phyloP scores from a whole-genome alignment of 2,329 filamentous ascomycete species.

The Gnomoniopsis smithogilvyi region DNA sequence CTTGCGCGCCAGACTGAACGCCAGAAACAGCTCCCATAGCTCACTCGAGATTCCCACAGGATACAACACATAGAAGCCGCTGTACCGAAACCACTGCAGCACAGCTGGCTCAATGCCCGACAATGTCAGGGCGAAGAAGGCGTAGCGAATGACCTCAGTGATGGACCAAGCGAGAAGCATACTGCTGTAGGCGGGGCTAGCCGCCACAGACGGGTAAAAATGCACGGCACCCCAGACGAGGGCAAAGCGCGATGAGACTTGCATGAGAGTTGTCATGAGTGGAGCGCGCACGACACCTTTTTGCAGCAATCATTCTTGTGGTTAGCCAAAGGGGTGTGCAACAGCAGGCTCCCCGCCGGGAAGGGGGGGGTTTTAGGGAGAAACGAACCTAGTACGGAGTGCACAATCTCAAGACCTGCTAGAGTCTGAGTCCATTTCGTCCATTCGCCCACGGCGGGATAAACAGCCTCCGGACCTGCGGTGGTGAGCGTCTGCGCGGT shows the following conservation, averaged over 20 bases:
- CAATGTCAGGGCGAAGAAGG: constrained; percentile 79
- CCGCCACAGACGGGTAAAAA: constrained; percentile 65
- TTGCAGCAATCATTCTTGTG: neutral
- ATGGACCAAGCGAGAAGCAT: constrained; percentile 87
- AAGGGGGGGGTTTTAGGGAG: neutral
- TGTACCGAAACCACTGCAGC: constrained; percentile 83
- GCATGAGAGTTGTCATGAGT: constrained; percentile 80
- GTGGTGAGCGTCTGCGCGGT: constrained; percentile 54
- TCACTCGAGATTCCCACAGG: constrained; percentile 89
- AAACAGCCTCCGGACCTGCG: constrained; percentile 57
- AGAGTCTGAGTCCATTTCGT: constrained; percentile 79
- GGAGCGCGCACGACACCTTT: constrained; percentile 82
- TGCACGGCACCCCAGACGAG: constrained; percentile 84
- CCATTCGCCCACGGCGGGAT: constrained; percentile 61
- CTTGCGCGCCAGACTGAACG: constrained; percentile 55
- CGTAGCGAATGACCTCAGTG: constrained; percentile 92
- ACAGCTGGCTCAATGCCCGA: constrained; percentile 57
- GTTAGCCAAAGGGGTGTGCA: neutral
- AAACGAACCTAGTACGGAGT: constrained; percentile 72
- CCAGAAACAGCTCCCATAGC: constrained; percentile 72
- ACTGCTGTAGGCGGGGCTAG: constrained; percentile 61
- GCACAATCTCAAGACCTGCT: constrained; percentile 78
- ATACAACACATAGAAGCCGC: constrained; percentile 90
- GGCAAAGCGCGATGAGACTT: constrained; percentile 82
- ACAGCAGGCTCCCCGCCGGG: neutral